phyloP scores from a whole-genome alignment of 164 flowering plant species.

The Houttuynia cordata region DNA sequence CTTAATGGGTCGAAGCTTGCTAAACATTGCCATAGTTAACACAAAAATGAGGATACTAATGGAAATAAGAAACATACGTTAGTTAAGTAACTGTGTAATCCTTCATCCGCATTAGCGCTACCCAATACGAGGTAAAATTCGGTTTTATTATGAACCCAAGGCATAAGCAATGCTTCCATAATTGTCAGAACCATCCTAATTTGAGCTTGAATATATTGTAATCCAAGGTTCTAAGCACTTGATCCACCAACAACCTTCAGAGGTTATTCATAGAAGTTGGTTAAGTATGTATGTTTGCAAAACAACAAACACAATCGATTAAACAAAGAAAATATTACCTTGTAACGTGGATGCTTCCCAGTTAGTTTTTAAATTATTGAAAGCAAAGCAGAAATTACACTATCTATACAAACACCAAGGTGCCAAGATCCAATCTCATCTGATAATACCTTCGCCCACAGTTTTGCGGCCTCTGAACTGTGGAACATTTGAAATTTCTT shows the following conservation, averaged over 20 bases:
- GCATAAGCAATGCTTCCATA: conserved; percentile 91
- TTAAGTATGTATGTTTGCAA: not conserved
- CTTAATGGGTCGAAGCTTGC: no score
- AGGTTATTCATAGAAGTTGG: not conserved
- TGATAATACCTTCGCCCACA: conserved; percentile 67
- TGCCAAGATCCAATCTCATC: conserved; percentile 98
- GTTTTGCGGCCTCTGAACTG: conserved; percentile 76
- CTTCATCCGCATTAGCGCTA: conserved; percentile 98
- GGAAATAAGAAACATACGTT: conserved; percentile 1
- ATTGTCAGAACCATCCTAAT: conserved; percentile 90
- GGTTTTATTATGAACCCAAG: conserved; percentile 78
- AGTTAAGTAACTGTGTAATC: conserved; percentile 72
- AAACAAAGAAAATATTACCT: conserved; percentile 32
- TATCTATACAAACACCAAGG: conserved; percentile 76
- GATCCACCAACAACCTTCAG: conserved; percentile 94
- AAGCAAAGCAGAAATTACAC: conserved; percentile 65
- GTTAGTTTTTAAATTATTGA: conserved; percentile 76
- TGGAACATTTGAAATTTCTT: conserved; percentile 8
- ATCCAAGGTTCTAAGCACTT: conserved; percentile 64
- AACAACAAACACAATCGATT: no score
- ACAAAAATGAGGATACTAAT: not conserved
- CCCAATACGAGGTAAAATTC: conserved; percentile 96
- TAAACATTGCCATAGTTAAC: not conserved
- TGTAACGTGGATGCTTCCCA: conserved; percentile 84
- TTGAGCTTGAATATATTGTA: conserved; percentile 97